Conservation (phyloP, 192 early-diverging fungal species). For the Linnemannia exigua region DNA sequence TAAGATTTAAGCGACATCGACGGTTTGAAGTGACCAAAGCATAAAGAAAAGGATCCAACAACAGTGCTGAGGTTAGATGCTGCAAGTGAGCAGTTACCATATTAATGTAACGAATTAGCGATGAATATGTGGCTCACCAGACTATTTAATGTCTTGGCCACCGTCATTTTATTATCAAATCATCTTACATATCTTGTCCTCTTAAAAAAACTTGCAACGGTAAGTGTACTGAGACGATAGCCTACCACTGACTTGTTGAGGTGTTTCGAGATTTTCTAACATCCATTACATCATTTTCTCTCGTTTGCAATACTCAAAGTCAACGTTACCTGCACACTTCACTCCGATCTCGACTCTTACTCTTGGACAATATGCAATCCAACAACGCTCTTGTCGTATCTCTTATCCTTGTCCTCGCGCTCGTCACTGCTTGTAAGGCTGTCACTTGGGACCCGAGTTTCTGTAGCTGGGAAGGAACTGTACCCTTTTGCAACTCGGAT, state of each 20-base stretch:
- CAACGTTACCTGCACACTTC: neutral
- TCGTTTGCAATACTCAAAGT: neutral
- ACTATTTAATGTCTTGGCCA: neutral
- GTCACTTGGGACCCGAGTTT: constrained; percentile 13
- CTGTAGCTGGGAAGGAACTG: constrained; percentile 2
- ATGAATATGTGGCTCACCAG: too few species aligned
- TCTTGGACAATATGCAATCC: constrained; percentile 1
- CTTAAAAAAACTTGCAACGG: too few species aligned
- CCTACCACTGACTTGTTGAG: too few species aligned
- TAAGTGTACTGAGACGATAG: too few species aligned
- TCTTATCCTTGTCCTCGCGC: neutral
- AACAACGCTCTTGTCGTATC: neutral
- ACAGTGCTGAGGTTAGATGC: too few species aligned
- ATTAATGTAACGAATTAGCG: too few species aligned
- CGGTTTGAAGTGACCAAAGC: too few species aligned
- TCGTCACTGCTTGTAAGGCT: neutral
- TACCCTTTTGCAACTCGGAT: constrained; percentile 5
- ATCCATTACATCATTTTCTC: neutral
- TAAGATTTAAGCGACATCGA: too few species aligned
- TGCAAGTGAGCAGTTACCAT: too few species aligned
- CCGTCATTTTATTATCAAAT: neutral
- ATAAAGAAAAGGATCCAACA: neutral
- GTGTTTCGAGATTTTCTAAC: neutral
- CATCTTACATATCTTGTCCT: too few species aligned
- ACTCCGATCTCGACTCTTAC: neutral